Conservation (phyloP, 192 early-diverging fungal species). For the Podochytrium sp. region DNA sequence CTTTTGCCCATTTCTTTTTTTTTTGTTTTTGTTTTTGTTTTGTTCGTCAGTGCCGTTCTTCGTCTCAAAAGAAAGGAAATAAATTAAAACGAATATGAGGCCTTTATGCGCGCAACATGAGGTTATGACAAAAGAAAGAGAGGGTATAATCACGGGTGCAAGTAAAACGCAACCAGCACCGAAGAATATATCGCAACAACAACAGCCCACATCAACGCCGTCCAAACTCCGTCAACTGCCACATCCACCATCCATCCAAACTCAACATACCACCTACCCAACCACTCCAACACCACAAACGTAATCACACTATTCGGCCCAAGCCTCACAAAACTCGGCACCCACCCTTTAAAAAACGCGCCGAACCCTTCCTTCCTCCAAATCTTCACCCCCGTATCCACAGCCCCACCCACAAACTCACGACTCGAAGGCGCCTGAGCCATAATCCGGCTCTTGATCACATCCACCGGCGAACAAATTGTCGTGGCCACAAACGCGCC, state of each 20-base stretch:
- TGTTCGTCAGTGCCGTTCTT: too few species aligned
- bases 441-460: slow-evolving; percentile 30
- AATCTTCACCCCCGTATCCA: slow-evolving; percentile 5
- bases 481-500: slow-evolving; percentile 30
- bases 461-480: slow-evolving; percentile 9
- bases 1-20: background rate
- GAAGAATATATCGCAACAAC: too few species aligned
- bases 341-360: slow-evolving; percentile 32
- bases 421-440: background rate
- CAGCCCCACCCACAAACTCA: background rate
- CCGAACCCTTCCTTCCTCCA: background rate
- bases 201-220: too few species aligned
- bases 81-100: too few species aligned
- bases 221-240: too few species aligned
- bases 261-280: background rate
- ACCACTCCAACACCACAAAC: slow-evolving; percentile 14
- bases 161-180: too few species aligned
- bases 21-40: background rate
- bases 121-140: too few species aligned
- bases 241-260: background rate
- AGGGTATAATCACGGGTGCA: too few species aligned
- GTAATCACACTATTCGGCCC: slow-evolving; percentile 28
- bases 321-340: slow-evolving; percentile 7
- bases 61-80: too few species aligned
- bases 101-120: too few species aligned